Conservation (phyloP, 441 rosid species). For the Geranium incanum region DNA sequence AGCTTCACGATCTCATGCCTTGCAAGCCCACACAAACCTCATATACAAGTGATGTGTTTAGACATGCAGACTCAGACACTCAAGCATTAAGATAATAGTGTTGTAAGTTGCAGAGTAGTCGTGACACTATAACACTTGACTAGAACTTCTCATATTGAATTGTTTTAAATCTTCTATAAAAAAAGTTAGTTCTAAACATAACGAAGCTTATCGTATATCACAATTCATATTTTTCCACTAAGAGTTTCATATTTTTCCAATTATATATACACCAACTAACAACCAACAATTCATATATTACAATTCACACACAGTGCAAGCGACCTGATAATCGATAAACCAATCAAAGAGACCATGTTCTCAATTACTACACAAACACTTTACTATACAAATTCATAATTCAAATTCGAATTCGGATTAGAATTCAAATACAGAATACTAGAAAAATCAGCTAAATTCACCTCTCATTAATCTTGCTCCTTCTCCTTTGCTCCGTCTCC, state of each 20-base stretch:
- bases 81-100: background rate
- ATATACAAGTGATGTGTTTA: background rate
- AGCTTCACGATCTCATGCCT: background rate
- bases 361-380: background rate
- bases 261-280: background rate
- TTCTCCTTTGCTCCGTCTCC: constrained; percentile 61
- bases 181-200: too few species aligned
- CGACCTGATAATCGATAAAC: background rate
- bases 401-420: background rate
- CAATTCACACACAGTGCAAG: background rate
- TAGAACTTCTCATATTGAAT: background rate
- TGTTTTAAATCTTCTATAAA: background rate
- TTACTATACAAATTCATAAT: background rate
- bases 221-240: background rate
- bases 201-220: too few species aligned
- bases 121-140: background rate
- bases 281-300: background rate
- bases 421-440: background rate
- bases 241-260: background rate
- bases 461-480: constrained; percentile 68
- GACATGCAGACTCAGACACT: background rate
- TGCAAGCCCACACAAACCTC: background rate
- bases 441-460: background rate
- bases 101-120: background rate
- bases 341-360: background rate